Evolutionary conservation across 2,329 filamentous ascomycete genomes (phyloP).

Genomic region (Thelonectria blattea): DNA sequence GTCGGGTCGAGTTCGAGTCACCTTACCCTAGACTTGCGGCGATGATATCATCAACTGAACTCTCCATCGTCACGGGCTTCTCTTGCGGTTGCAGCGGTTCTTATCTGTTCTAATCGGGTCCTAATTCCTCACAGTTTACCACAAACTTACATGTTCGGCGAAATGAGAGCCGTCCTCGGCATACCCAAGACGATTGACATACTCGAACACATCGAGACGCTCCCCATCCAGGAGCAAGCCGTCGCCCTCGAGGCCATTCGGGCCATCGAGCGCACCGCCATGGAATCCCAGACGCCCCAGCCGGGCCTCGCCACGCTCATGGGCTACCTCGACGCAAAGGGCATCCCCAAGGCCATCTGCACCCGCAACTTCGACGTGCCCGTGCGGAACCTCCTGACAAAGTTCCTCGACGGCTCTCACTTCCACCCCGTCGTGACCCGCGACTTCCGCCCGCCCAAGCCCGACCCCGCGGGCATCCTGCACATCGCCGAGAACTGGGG

Average conservation of each 20-base stretch:
- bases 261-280: slow-evolving; percentile 79
- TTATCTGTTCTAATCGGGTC: background rate
- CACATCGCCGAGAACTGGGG: slow-evolving; percentile 84
- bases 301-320: slow-evolving; percentile 80
- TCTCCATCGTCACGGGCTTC: background rate
- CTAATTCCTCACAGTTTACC: slow-evolving; percentile 66
- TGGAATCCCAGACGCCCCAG: slow-evolving; percentile 81
- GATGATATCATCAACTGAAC: background rate
- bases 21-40: background rate
- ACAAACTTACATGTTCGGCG: slow-evolving; percentile 92
- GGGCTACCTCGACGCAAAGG: slow-evolving; percentile 74
- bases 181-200: slow-evolving; percentile 82
- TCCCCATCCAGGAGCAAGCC: slow-evolving; percentile 66
- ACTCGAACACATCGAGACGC: slow-evolving; percentile 81
- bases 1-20: background rate
- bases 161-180: slow-evolving; percentile 79
- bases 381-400: slow-evolving; percentile 75
- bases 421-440: slow-evolving; percentile 86
- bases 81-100: background rate
- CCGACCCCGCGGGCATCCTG: slow-evolving; percentile 84
- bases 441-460: slow-evolving; percentile 84
- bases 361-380: slow-evolving; percentile 91
- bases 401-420: slow-evolving; percentile 70
- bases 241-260: slow-evolving; percentile 76
- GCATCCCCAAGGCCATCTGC: slow-evolving; percentile 82